Evolutionary conservation across 306 rosid genomes (phyloP).

Genomic region (Dryas drummondii): DNA sequence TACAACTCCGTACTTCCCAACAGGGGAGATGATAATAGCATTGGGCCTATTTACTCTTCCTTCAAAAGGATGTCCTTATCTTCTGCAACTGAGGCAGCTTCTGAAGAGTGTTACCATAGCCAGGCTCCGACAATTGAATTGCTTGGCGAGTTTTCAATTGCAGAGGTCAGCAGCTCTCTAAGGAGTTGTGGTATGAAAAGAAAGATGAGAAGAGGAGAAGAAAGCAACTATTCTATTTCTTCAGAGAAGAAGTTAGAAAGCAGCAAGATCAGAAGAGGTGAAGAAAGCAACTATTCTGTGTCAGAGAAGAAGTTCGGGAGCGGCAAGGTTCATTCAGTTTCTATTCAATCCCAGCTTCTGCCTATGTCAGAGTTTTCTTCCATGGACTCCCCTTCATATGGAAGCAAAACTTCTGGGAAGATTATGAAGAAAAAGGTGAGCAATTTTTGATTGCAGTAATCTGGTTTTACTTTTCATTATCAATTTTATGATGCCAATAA

Average conservation of each 20-base stretch:
- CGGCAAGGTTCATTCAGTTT: conserved; percentile 23
- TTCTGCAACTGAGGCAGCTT: conserved; percentile 19
- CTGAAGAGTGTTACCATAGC: conserved; percentile 14
- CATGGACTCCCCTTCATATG: conserved; percentile 22
- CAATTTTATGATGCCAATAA: neutral
- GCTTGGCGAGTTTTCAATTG: conserved; percentile 44
- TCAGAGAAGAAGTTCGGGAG: conserved; percentile 17
- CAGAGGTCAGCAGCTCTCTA: conserved; percentile 28
- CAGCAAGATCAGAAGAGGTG: conserved; percentile 17
- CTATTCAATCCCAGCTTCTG: conserved; percentile 15
- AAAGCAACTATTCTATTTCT: conserved; percentile 32
- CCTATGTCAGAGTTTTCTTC: conserved; percentile 29
- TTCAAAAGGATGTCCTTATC: conserved; percentile 6
- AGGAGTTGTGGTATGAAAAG: conserved; percentile 13
- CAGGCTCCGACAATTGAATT: conserved; percentile 36
- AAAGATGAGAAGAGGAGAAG: conserved; percentile 23
- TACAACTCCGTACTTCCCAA: neutral
- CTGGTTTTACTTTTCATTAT: neutral
- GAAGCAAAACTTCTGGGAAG: conserved; percentile 35
- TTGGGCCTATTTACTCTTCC: conserved; percentile 15
- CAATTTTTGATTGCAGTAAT: neutral
- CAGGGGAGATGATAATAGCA: neutral
- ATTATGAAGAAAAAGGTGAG: conserved; percentile 33
- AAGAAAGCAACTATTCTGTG: conserved; percentile 32
- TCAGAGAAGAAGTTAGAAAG: conserved; percentile 14